A percentile compares a stretch with the other conserved stretches of the same genome.
Conservation (phyloP, 345 rosid species). For the Aurinia saxatilis region DNA sequence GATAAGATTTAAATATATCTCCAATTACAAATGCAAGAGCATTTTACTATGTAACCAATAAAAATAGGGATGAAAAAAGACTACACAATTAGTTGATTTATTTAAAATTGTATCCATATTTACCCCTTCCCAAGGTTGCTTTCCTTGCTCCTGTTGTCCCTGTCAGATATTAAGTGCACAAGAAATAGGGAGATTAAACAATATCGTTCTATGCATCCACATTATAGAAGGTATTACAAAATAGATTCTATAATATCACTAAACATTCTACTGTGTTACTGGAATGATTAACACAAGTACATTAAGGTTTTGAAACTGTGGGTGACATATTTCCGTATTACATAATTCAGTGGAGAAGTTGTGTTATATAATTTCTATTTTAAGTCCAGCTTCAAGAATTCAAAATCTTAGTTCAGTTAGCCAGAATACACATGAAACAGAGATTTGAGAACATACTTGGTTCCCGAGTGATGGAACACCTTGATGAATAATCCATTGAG, state of each 20-base stretch:
- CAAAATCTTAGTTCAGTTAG: background rate
- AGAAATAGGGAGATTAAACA: background rate
- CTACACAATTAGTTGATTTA: background rate
- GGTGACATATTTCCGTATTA: background rate
- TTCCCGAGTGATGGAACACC: conserved; percentile 63
- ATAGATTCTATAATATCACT: background rate
- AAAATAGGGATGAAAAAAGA: too few relatives aligned
- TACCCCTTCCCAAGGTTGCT: conserved; percentile 65
- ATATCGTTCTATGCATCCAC: background rate
- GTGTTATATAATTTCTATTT: background rate
- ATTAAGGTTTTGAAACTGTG: background rate
- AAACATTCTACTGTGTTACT: background rate
- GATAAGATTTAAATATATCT: too few relatives aligned
- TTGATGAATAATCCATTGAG: conserved; percentile 66
- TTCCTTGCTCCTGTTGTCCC: conserved; percentile 44
- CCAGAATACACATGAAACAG: background rate
- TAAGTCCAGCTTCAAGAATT: background rate
- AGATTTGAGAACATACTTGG: conserved; percentile 38
- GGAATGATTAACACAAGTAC: background rate
- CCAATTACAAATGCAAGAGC: too few relatives aligned
- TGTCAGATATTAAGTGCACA: conserved; percentile 14
- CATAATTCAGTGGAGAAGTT: background rate
- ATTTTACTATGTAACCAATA: background rate
- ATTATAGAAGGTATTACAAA: background rate
- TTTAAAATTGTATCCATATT: background rate